These are phyloP conservation scores for Alternaria triticina DNA, from an alignment of 2,329 filamentous ascomycete species.

Conservation along the genomic window DNA sequence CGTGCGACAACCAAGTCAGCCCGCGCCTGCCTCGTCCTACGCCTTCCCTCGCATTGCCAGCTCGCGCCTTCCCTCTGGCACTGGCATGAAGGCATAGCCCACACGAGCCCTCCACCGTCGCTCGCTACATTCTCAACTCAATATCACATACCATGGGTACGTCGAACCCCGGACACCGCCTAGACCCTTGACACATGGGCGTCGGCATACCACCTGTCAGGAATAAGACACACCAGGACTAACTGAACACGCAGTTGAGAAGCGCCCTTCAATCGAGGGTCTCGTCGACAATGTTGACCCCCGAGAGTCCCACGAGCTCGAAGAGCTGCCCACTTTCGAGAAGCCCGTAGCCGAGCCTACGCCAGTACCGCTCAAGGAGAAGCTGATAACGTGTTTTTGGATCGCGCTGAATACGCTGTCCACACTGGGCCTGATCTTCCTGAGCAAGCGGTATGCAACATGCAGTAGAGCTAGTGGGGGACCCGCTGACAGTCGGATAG, in stretches of 20 bases:
- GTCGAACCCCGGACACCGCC: constrained; percentile 10
- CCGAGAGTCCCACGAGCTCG: constrained; percentile 40
- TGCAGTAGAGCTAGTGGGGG: background rate
- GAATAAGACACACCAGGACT: constrained; percentile 11
- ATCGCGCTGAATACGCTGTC: constrained; percentile 54
- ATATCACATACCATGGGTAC: constrained; percentile 36
- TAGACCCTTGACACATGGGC: background rate
- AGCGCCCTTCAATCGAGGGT: constrained; percentile 47
- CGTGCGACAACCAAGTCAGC: constrained; percentile 1
- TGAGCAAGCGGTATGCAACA: constrained; percentile 52
- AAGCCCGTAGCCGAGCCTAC: constrained; percentile 30
- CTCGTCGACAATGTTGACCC: constrained; percentile 48
- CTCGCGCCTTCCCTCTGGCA: constrained; percentile 20
- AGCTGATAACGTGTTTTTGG: constrained; percentile 48
- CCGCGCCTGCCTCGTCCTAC: background rate
- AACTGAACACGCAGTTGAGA: constrained; percentile 41
- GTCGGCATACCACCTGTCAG: background rate
- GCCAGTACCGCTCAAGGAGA: constrained; percentile 43
- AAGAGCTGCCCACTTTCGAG: constrained; percentile 46
- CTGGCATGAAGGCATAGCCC: constrained; percentile 40
- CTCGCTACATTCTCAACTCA: constrained; percentile 29
- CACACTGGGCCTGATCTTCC: constrained; percentile 53
- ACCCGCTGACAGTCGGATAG: constrained; percentile 39
- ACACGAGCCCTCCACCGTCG: constrained; percentile 18
- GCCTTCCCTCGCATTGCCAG: background rate